Percentiles rank a stretch among this genome's conserved stretches.
These are phyloP conservation scores for Gossypium armourianum DNA, from an alignment of 441 rosid genomes.

Conservation along the genomic window DNA sequence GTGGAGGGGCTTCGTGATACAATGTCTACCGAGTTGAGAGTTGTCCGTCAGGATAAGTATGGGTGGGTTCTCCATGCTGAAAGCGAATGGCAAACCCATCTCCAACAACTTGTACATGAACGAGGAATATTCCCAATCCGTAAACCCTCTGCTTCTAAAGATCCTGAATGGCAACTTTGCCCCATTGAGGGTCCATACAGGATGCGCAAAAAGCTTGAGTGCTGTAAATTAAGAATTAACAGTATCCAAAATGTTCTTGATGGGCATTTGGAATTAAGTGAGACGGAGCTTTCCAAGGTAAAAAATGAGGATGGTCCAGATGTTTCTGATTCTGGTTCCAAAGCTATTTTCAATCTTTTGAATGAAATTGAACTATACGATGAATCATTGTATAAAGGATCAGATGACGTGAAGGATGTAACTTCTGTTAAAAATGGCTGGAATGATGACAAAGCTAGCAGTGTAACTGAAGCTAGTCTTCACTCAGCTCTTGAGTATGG, in stretches of 20 bases:
- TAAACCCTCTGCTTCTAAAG: constrained; percentile 43
- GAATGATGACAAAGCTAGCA: constrained; percentile 61
- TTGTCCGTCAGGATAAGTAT: constrained; percentile 97
- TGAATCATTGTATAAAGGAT: constrained; percentile 31
- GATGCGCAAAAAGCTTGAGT: constrained; percentile 98
- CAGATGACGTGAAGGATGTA: constrained; percentile 29
- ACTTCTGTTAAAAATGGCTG: constrained; percentile 44
- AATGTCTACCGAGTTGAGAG: constrained; percentile 98
- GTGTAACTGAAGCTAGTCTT: constrained; percentile 62
- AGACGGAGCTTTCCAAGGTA: constrained; percentile 45
- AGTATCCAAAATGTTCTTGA: constrained; percentile 79
- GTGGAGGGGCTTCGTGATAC: constrained; percentile 87
- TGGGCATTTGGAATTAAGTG: constrained; percentile 66
- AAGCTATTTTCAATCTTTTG: constrained; percentile 37
- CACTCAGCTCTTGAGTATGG: constrained; percentile 90
- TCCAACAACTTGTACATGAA: constrained; percentile 96
- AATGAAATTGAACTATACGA: constrained; percentile 42
- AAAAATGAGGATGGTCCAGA: constrained; percentile 46
- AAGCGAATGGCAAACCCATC: constrained; percentile 97
- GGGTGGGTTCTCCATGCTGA: constrained; percentile 99
- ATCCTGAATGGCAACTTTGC: constrained; percentile 99
- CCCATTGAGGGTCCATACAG: constrained; percentile 99
- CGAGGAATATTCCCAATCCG: constrained; percentile 88
- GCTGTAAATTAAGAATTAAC: constrained; percentile 67
- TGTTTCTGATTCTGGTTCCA: constrained; percentile 48